A percentile compares a stretch with the other conserved stretches of the same genome.
phyloP scores from a whole-genome alignment of 2,329 filamentous ascomycete genomes.

The Curvularia sp. region DNA sequence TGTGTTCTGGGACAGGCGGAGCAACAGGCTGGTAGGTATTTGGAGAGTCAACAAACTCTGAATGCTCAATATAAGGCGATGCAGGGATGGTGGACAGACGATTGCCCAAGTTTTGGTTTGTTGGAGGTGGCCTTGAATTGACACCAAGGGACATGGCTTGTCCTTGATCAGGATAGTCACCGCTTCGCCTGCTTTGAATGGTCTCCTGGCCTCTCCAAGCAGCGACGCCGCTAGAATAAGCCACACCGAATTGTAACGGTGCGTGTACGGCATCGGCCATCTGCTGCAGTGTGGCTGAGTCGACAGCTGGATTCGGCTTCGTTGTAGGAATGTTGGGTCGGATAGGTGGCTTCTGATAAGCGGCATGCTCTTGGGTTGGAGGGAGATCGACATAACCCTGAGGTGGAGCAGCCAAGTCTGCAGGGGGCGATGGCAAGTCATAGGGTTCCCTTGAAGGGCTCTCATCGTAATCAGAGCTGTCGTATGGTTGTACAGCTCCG shows the following conservation, averaged over 20 bases:
- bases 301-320: constrained; percentile 83
- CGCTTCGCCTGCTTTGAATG: constrained; percentile 42
- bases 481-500: constrained; percentile 33
- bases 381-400: constrained; percentile 80
- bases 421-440: constrained; percentile 43
- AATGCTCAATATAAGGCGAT: constrained; percentile 53
- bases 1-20: constrained; percentile 49
- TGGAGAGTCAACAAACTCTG: constrained; percentile 47
- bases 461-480: constrained; percentile 43
- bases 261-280: constrained; percentile 73
- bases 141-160: constrained; percentile 47
- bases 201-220: constrained; percentile 51
- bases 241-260: constrained; percentile 46
- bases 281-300: constrained; percentile 79
- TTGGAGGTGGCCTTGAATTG: constrained; percentile 62
- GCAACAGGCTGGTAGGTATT: constrained; percentile 42
- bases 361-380: constrained; percentile 78
- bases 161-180: constrained; percentile 36
- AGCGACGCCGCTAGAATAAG: constrained; percentile 51
- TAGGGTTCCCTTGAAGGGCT: constrained; percentile 37
- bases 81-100: constrained; percentile 57
- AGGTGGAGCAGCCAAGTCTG: constrained; percentile 53
- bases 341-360: constrained; percentile 72
- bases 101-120: constrained; percentile 56
- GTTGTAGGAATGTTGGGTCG: constrained; percentile 78